Evolutionary conservation across 2,329 filamentous ascomycete species (phyloP).

Genomic region (Pseudogymnoascus sp.): DNA sequence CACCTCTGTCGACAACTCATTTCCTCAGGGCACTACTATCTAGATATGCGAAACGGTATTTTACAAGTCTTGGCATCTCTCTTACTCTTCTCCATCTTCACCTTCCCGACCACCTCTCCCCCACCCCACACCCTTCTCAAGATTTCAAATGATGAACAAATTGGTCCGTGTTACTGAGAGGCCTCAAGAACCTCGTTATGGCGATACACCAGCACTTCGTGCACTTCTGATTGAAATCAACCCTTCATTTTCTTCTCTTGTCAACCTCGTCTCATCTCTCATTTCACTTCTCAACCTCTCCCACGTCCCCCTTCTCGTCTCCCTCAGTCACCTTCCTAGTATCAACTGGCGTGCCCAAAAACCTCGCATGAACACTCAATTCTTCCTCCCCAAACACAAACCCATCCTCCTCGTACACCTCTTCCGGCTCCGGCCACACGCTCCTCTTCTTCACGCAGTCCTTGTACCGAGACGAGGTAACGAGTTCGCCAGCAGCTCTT

Average conservation of each 20-base stretch:
- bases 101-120: not conserved
- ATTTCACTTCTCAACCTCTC: not conserved
- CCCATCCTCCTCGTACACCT: not conserved
- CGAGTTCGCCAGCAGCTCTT: not conserved
- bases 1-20: not conserved
- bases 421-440: not conserved
- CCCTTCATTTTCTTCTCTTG: not conserved
- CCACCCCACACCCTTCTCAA: not conserved
- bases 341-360: not conserved
- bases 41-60: not conserved
- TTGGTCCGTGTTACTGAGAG: slow-evolving; percentile 10
- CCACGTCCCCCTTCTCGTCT: not conserved
- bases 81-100: not conserved
- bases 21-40: not conserved
- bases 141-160: slow-evolving; percentile 9
- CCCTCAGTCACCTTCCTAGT: not conserved
- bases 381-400: not conserved
- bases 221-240: slow-evolving; percentile 7
- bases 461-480: not conserved
- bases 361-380: not conserved
- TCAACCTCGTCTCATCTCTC: not conserved
- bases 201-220: slow-evolving; percentile 8
- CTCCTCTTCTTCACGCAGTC: not conserved
- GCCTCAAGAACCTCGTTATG: slow-evolving; percentile 6
- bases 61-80: not conserved